Percentiles rank a stretch among this genome's conserved stretches.
Evolutionary conservation across 2,329 filamentous ascomycete genomes (phyloP).

Genomic region (Xylogone sp.): DNA sequence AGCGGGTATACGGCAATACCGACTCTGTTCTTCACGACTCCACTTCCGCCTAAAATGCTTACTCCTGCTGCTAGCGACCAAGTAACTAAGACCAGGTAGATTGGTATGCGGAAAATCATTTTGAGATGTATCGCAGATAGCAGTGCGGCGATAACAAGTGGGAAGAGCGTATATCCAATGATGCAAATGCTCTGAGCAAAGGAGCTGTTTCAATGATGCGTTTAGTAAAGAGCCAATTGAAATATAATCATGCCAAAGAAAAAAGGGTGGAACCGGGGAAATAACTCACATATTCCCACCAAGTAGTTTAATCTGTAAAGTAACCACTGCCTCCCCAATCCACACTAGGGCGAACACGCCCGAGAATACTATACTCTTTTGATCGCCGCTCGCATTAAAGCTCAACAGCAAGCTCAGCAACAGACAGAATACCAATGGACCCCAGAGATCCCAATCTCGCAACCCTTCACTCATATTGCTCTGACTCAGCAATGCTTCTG

Average conservation of each 20-base stretch:
- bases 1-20: slow-evolving; percentile 92
- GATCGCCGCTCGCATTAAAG: slow-evolving; percentile 71
- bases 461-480: slow-evolving; percentile 83
- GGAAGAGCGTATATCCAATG: slow-evolving; percentile 97
- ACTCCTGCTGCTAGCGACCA: slow-evolving; percentile 96
- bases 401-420: slow-evolving; percentile 84
- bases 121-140: slow-evolving; percentile 80
- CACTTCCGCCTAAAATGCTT: slow-evolving; percentile 92
- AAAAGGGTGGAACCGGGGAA: no score
- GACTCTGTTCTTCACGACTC: slow-evolving; percentile 91
- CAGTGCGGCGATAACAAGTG: slow-evolving; percentile 86
- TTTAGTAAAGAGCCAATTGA: background rate
- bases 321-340: slow-evolving; percentile 95
- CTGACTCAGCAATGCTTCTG: slow-evolving; percentile 55
- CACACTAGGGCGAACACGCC: slow-evolving; percentile 96
- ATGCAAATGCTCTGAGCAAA: slow-evolving; percentile 98
- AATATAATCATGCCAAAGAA: slow-evolving; percentile 6
- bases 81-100: slow-evolving; percentile 81
- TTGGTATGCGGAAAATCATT: slow-evolving; percentile 78
- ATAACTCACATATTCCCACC: slow-evolving; percentile 89
- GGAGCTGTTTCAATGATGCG: slow-evolving; percentile 56
- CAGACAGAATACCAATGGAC: slow-evolving; percentile 90
- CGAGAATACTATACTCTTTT: slow-evolving; percentile 87
- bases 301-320: slow-evolving; percentile 93
- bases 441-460: slow-evolving; percentile 98